Evolutionary conservation across 768 basidiomycete genomes (phyloP).

Genomic region (Tubosaeta brunneosetosa): DNA sequence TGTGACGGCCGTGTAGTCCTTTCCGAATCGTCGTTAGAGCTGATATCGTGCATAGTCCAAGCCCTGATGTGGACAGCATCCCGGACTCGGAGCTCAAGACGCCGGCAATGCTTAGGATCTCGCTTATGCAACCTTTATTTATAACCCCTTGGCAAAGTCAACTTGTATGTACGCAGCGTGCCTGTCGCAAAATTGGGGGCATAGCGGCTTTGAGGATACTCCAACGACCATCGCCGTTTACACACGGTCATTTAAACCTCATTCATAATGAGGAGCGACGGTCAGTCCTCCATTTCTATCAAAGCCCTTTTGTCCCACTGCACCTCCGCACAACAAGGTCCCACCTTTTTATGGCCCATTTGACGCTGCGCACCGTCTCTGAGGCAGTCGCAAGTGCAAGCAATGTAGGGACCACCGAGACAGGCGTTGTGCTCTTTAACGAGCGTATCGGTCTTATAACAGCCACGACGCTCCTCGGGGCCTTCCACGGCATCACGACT

Average conservation of each 20-base stretch:
- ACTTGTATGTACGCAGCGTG: too few species aligned
- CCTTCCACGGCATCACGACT: constrained; percentile 20
- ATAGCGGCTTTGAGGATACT: not conserved
- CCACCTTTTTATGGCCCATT: constrained; percentile 1
- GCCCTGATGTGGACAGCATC: too few species aligned
- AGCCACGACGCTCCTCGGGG: constrained; percentile 21
- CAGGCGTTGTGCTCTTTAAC: constrained; percentile 5
- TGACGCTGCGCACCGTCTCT: constrained; percentile 4
- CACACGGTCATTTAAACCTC: constrained; percentile 24
- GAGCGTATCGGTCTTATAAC: constrained; percentile 24
- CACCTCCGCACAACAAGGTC: constrained; percentile 7
- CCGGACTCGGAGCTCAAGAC: too few species aligned
- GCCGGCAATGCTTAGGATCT: too few species aligned
- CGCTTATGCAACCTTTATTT: too few species aligned
- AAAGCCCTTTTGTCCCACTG: not conserved
- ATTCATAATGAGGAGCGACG: constrained; percentile 13
- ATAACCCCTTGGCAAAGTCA: too few species aligned
- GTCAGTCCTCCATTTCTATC: constrained; percentile 12
- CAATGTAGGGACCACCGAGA: not conserved
- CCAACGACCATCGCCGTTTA: not conserved
- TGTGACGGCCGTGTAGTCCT: not conserved
- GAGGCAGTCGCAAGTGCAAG: constrained; percentile 8
- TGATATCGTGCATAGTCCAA: not conserved
- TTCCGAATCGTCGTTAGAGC: not conserved
- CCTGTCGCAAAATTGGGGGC: not conserved